These are phyloP conservation scores for Endogone sp. DNA, from an alignment of 192 early-diverging fungal genomes.

Conservation along the genomic window DNA sequence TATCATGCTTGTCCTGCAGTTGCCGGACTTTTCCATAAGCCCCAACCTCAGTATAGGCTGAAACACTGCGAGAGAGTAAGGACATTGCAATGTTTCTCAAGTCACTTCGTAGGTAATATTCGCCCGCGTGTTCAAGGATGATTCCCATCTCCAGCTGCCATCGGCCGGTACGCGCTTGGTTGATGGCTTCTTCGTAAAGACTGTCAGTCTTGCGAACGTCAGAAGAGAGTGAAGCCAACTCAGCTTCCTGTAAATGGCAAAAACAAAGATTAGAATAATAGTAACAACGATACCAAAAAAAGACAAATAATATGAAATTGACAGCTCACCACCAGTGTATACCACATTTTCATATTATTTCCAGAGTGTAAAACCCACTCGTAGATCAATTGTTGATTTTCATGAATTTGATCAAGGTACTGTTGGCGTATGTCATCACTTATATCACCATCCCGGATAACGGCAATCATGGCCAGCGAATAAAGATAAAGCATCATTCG, in stretches of 20 bases:
- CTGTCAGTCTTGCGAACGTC: constrained; percentile 7
- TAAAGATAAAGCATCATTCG: constrained; percentile 20
- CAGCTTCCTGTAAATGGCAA: constrained; percentile 8
- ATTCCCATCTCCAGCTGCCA: constrained; percentile 26
- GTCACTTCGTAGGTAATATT: constrained; percentile 16
- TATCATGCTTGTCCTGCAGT: constrained; percentile 7
- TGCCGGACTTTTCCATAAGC: constrained; percentile 29
- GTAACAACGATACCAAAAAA: too few species aligned
- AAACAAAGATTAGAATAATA: not conserved
- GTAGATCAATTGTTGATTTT: constrained; percentile 10
- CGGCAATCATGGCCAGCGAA: constrained; percentile 20
- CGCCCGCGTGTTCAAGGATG: constrained; percentile 24
- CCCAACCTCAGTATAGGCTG: constrained; percentile 12
- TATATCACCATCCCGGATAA: constrained; percentile 3
- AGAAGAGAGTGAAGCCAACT: constrained; percentile 6
- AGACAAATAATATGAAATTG: too few species aligned
- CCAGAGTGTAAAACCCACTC: constrained; percentile 13
- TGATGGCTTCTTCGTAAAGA: constrained; percentile 24
- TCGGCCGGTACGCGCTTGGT: constrained; percentile 16
- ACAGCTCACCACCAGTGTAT: constrained; percentile 12
- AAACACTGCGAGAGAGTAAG: constrained; percentile 5
- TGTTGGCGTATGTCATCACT: not conserved
- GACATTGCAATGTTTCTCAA: constrained; percentile 20
- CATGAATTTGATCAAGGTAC: constrained; percentile 1
- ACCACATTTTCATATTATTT: constrained; percentile 20